Percentiles rank a stretch among this genome's conserved stretches.
phyloP scores from a whole-genome alignment of 345 rosid species.

The Populus nigra region DNA sequence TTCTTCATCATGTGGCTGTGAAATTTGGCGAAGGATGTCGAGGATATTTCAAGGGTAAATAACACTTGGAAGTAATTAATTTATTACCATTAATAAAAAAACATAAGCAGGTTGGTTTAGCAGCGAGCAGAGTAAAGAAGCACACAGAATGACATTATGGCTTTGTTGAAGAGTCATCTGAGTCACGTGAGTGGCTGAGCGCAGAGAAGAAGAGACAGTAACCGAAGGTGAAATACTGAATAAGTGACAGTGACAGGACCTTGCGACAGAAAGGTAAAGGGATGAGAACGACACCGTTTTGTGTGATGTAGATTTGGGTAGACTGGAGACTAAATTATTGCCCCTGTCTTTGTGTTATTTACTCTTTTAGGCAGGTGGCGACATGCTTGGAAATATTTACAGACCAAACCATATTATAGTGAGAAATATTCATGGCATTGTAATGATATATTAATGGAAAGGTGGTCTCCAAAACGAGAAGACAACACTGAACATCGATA shows the following conservation, averaged over 20 bases:
- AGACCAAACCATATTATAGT: background rate
- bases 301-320: background rate
- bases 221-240: background rate
- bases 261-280: background rate
- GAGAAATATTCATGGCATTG: background rate
- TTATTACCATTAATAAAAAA: background rate
- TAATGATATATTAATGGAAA: background rate
- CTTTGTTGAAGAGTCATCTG: background rate
- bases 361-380: background rate
- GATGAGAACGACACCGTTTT: slow-evolving; percentile 14
- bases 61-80: background rate
- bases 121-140: background rate
- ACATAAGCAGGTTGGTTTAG: background rate
- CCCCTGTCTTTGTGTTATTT: background rate
- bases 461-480: slow-evolving; percentile 8
- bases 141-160: background rate
- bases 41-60: background rate
- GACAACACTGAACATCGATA: slow-evolving; percentile 1
- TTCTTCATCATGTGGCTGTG: too few species aligned
- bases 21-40: too few species aligned
- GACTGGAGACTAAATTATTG: background rate
- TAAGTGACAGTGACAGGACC: slow-evolving; percentile 1
- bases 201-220: background rate
- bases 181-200: slow-evolving; percentile 1
- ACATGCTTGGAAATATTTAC: background rate